Evolutionary conservation across 2,329 filamentous ascomycete genomes (phyloP), one percentile per base, ranked within the genome.

Genomic region (Colletotrichum horii): DNA sequence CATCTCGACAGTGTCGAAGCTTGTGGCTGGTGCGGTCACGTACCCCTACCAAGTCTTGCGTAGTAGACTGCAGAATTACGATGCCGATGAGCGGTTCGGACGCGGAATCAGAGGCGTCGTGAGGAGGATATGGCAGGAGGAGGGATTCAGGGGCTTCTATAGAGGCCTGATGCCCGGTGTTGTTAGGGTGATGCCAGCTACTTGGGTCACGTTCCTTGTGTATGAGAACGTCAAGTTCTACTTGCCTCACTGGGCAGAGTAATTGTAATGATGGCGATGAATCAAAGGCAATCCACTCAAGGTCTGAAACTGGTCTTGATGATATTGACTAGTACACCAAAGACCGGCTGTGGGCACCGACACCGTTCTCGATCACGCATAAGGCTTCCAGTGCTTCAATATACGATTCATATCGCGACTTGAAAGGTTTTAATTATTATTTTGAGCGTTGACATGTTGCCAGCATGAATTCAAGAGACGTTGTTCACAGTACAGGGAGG

Each of bases 1-100:
- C 34, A 90, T 98, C 52, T 97, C 95, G 55, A 95, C 94, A 30
- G 85, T 92, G 5, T 93, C 95, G 62, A 99, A 99, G 86, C 88
- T 98, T 28, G 92, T 97, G 78, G 96, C 97, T 1, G 96, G 96
- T n/a, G 93, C 93, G 30, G 92, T 93, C 69, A 98, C 96, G 9
- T 99, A 98, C 83, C 97, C 97, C 2, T 98, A 98, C 83, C 97
- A 98, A 85, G 96, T 98, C 32, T 90, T 99, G 66, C 89, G 97
- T 76, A 95, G 95, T 78, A 90, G 97, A 60, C 86, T 99, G 83
- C 97, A 99, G 87, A 96, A 95, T 73, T 97, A 98, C 84, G 90
- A 97, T 83, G 94, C 95, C 4, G 93, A 94, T 61, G 88, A 90
- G 78, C 88, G 90, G 61, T 98, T 97, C 82, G 93, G 91, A 1